Conservation (phyloP, 1,284 basidiomycete genomes). For the Naganishia albida region DNA sequence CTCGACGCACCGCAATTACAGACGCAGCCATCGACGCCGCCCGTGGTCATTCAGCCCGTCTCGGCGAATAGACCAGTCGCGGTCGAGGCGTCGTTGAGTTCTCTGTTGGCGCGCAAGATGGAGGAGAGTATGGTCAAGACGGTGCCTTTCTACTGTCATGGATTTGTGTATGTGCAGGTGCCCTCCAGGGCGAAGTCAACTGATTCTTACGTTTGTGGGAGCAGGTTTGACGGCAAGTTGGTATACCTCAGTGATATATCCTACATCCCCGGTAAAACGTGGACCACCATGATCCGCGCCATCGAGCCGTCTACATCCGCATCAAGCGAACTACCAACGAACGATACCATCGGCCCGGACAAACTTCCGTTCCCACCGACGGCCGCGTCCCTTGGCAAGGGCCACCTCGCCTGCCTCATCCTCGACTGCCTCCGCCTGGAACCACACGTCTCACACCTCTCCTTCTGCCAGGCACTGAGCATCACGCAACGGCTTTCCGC, state of each 20-base stretch:
- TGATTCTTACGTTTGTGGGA: not conserved
- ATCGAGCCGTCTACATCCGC: not conserved
- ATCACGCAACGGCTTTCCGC: constrained; percentile 45
- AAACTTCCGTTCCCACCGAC: constrained; percentile 20
- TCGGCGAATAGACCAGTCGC: not conserved
- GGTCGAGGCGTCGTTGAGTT: constrained; percentile 16
- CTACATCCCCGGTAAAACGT: constrained; percentile 23
- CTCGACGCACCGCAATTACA: constrained; percentile 19
- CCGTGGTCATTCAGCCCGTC: constrained; percentile 12
- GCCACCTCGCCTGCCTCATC: constrained; percentile 42
- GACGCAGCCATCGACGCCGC: constrained; percentile 17
- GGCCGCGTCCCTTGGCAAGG: not conserved
- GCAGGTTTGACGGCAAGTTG: constrained; percentile 29
- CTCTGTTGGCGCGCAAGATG: constrained; percentile 19
- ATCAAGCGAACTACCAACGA: not conserved
- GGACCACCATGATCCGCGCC: constrained; percentile 15
- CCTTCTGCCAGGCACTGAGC: constrained; percentile 46
- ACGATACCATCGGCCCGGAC: constrained; percentile 14
- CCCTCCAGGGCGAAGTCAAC: not conserved
- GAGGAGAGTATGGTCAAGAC: constrained; percentile 12
- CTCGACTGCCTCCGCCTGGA: constrained; percentile 51
- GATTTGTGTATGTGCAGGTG: constrained; percentile 22
- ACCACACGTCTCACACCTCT: constrained; percentile 49
- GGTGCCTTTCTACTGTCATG: constrained; percentile 31
- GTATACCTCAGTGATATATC: constrained; percentile 31